Percentiles rank a stretch among this genome's conserved stretches.
Evolutionary conservation across 1,284 basidiomycete genomes (phyloP).

Genomic region (Pyrrhoderma noxium): DNA sequence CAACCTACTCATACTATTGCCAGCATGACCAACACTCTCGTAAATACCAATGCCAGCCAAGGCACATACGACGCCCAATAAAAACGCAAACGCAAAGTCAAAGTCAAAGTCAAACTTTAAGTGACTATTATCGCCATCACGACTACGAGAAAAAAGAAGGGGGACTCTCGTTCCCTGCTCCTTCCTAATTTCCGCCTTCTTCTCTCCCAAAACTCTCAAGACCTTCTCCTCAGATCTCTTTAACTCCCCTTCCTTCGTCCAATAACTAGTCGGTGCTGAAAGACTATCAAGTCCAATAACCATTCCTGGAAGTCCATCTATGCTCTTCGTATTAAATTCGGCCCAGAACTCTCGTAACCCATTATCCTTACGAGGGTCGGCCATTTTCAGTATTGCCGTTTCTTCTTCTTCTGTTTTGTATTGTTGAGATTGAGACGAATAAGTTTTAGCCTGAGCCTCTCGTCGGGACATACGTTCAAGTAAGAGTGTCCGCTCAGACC

Average conservation of each 20-base stretch:
- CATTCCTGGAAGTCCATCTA: constrained; percentile 41
- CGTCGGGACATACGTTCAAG: constrained; percentile 27
- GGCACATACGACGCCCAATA: no score
- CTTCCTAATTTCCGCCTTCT: neutral
- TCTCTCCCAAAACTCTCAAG: neutral
- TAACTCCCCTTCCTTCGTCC: constrained; percentile 1
- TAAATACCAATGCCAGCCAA: no score
- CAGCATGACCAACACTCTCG: no score
- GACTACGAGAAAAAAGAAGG: no score
- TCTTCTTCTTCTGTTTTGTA: no score
- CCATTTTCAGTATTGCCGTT: constrained; percentile 23
- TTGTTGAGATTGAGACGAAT: constrained; percentile 13
- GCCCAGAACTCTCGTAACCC: constrained; percentile 42
- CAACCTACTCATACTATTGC: no score
- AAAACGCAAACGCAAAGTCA: no score
- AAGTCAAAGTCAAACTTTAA: no score
- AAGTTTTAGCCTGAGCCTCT: constrained; percentile 27
- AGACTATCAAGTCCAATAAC: constrained; percentile 22
- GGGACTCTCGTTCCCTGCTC: no score
- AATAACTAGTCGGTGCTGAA: constrained; percentile 22
- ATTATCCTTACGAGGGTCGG: constrained; percentile 16
- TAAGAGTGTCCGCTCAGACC: constrained; percentile 31
- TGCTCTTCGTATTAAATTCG: constrained; percentile 32
- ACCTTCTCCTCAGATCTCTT: neutral
- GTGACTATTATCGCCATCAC: no score